phyloP scores from a whole-genome alignment of 192 early-diverging fungal species.

The Entomortierella parvispora region DNA sequence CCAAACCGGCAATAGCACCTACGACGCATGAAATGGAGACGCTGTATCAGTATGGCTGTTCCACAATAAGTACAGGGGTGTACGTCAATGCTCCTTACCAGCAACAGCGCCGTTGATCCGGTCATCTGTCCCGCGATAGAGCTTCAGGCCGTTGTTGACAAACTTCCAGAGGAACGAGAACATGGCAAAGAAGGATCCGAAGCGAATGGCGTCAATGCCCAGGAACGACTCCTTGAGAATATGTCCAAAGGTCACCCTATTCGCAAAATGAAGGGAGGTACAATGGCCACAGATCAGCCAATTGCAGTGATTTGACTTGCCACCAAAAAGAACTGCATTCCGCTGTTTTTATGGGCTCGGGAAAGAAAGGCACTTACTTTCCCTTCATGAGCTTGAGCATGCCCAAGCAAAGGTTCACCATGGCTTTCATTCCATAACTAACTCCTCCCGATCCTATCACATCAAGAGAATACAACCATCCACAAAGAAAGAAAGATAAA shows the following conservation, averaged over 20 bases:
- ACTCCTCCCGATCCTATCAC: constrained; percentile 32
- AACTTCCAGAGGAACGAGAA: constrained; percentile 82
- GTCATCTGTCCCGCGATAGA: constrained; percentile 63
- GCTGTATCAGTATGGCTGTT: too few species aligned
- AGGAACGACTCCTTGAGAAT: constrained; percentile 65
- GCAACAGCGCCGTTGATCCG: constrained; percentile 62
- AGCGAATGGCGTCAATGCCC: constrained; percentile 66
- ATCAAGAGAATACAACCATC: too few species aligned
- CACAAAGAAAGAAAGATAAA: not conserved
- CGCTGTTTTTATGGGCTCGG: not conserved
- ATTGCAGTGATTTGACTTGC: too few species aligned
- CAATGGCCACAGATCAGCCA: not conserved
- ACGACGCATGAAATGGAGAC: not conserved
- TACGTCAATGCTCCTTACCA: constrained; percentile 50
- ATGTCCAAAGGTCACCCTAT: constrained; percentile 54
- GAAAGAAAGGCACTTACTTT: constrained; percentile 31
- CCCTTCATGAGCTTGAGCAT: constrained; percentile 50
- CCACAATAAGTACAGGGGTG: not conserved
- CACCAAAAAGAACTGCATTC: not conserved
- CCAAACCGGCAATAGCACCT: constrained; percentile 64
- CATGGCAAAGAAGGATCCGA: constrained; percentile 80
- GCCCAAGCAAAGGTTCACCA: constrained; percentile 47
- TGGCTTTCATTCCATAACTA: constrained; percentile 42
- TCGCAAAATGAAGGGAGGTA: not conserved
- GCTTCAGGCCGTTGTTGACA: constrained; percentile 70